A percentile compares a stretch with the other conserved stretches of the same genome.
phyloP scores from a whole-genome alignment of 2,329 filamentous ascomycete species.

The Teratosphaeria nubilosa region DNA sequence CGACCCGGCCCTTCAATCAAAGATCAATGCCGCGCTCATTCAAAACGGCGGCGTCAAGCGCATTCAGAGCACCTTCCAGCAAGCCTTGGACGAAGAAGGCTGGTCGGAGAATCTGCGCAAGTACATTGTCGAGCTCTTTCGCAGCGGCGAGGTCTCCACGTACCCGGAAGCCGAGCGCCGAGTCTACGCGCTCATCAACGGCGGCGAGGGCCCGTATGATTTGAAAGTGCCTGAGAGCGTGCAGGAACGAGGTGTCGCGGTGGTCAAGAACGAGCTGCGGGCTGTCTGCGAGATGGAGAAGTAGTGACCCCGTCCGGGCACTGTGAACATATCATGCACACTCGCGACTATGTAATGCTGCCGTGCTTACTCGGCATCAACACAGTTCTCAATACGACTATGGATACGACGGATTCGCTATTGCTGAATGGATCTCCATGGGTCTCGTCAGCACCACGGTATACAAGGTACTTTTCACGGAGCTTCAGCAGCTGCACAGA shows the following conservation, averaged over 20 bases:
- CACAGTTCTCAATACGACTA: background rate
- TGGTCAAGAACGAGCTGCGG: slow-evolving; percentile 43
- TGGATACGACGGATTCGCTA: background rate
- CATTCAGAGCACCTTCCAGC: slow-evolving; percentile 45
- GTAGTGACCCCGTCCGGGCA: background rate
- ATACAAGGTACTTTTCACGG: background rate
- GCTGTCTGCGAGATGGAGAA: slow-evolving; percentile 36
- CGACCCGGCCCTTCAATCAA: slow-evolving; percentile 28
- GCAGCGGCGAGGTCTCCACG: slow-evolving; percentile 46
- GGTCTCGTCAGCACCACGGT: background rate
- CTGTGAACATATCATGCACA: background rate
- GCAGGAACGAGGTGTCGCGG: slow-evolving; percentile 41
- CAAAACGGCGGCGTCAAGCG: slow-evolving; percentile 41
- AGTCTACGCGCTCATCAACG: slow-evolving; percentile 36
- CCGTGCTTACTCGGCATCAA: background rate
- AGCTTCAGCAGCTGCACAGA: background rate
- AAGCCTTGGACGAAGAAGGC: slow-evolving; percentile 46
- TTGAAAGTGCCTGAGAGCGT: slow-evolving; percentile 31
- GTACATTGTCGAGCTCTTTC: slow-evolving; percentile 46
- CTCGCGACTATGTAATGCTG: background rate
- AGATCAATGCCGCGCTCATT: slow-evolving; percentile 37
- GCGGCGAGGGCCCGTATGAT: background rate
- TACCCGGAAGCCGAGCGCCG: slow-evolving; percentile 47
- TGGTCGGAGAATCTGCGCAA: slow-evolving; percentile 48
- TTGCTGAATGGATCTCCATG: background rate